Evolutionary conservation across 345 rosid genomes (phyloP).

Genomic region (Brassica cretica): DNA sequence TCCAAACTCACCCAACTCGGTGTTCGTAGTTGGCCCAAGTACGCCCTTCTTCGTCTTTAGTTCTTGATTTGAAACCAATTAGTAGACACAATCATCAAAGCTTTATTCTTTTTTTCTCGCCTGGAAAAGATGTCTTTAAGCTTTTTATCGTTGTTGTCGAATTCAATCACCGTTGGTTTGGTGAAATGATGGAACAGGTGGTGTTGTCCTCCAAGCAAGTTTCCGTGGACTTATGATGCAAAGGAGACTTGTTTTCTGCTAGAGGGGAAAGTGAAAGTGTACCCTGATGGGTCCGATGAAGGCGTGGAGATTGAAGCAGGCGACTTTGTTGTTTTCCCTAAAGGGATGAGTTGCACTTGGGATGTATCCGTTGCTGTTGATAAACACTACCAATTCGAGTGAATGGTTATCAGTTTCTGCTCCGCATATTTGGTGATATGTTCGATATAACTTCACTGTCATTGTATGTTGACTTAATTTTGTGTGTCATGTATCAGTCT

Average conservation of each 20-base stretch:
- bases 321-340: slow-evolving; percentile 79
- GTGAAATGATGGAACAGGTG: slow-evolving; percentile 49
- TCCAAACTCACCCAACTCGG: slow-evolving; percentile 75
- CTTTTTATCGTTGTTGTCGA: neutral
- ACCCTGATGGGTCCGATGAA: slow-evolving; percentile 70
- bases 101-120: neutral
- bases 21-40: slow-evolving; percentile 84
- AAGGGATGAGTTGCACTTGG: slow-evolving; percentile 98
- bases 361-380: slow-evolving; percentile 83
- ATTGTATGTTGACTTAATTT: neutral
- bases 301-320: slow-evolving; percentile 73
- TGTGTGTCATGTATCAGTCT: slow-evolving; percentile 1
- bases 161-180: neutral
- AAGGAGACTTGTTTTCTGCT: slow-evolving; percentile 80
- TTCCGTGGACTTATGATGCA: slow-evolving; percentile 76
- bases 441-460: neutral
- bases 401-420: slow-evolving; percentile 2
- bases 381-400: slow-evolving; percentile 82
- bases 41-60: slow-evolving; percentile 12
- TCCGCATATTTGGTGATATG: neutral
- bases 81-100: neutral
- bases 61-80: neutral
- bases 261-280: slow-evolving; percentile 77
- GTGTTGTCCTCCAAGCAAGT: slow-evolving; percentile 96
- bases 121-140: neutral